Percentiles rank a stretch among this genome's conserved stretches.
Conservation (phyloP, 768 basidiomycete species). For the Phylloporus sp. region DNA sequence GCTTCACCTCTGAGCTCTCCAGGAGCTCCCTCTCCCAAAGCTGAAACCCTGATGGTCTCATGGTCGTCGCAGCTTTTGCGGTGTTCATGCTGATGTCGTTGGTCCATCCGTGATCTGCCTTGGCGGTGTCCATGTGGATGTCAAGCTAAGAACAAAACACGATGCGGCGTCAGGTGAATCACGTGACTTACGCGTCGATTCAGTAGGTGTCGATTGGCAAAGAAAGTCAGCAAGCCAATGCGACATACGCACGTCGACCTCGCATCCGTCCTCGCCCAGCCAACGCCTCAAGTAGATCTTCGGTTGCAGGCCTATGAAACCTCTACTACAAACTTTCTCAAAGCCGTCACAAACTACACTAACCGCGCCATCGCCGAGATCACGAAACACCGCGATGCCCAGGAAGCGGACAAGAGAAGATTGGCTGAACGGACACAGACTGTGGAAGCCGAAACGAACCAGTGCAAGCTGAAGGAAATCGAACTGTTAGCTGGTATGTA, state of each 20-base stretch:
- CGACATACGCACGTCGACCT: constrained; percentile 56
- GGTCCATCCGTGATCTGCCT: constrained; percentile 38
- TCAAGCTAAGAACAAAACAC: constrained; percentile 38
- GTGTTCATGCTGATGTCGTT: constrained; percentile 66
- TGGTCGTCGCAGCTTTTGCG: constrained; percentile 36
- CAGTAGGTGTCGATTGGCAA: not conserved
- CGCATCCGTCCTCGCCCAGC: constrained; percentile 46
- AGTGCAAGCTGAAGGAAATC: constrained; percentile 75
- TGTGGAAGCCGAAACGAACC: constrained; percentile 63
- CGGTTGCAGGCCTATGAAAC: constrained; percentile 54
- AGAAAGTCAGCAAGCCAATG: constrained; percentile 10
- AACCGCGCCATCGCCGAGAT: constrained; percentile 66
- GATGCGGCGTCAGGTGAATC: constrained; percentile 11
- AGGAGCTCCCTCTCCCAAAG: constrained; percentile 85
- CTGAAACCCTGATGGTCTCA: constrained; percentile 50
- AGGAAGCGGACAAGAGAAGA: constrained; percentile 59
- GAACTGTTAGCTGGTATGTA: constrained; percentile 70
- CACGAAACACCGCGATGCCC: constrained; percentile 57
- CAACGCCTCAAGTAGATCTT: constrained; percentile 60
- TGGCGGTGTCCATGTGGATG: constrained; percentile 64
- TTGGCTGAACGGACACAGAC: constrained; percentile 55
- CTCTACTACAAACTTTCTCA: constrained; percentile 67
- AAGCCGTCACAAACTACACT: constrained; percentile 68
- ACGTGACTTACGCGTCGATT: constrained; percentile 22
- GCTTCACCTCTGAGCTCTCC: constrained; percentile 80